Conservation (phyloP, 1,284 basidiomycete species). For the Flammula alnicola region DNA sequence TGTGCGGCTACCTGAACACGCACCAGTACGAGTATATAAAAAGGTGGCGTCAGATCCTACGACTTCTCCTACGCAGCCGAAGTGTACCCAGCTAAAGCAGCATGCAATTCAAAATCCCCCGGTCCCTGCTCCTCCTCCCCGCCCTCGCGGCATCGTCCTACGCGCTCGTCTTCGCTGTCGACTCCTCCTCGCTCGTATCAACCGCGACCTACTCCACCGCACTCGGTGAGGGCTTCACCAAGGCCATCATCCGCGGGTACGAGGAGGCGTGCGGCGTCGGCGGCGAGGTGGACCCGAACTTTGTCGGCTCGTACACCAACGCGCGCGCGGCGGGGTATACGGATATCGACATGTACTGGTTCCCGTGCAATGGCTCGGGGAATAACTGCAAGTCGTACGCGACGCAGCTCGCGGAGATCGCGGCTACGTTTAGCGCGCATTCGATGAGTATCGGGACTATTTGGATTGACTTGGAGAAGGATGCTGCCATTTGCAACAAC, state of each 20-base stretch:
- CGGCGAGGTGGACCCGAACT: constrained; percentile 31
- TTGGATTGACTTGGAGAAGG: constrained; percentile 31
- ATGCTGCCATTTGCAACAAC: constrained; percentile 28
- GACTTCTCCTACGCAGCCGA: too few species aligned
- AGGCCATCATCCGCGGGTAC: constrained; percentile 29
- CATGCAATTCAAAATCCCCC: constrained; percentile 4
- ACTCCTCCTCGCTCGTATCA: constrained; percentile 27
- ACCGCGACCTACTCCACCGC: constrained; percentile 26
- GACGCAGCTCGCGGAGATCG: constrained; percentile 26
- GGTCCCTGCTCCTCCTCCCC: constrained; percentile 18
- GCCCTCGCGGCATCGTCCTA: constrained; percentile 18
- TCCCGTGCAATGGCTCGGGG: constrained; percentile 28
- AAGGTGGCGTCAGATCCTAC: too few species aligned
- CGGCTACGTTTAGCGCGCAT: constrained; percentile 24
- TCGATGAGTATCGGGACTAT: constrained; percentile 29
- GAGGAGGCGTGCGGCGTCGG: constrained; percentile 28
- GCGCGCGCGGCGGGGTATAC: constrained; percentile 27
- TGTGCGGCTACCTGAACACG: too few species aligned
- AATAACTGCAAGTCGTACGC: constrained; percentile 29
- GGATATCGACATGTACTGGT: constrained; percentile 32
- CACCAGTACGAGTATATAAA: too few species aligned
- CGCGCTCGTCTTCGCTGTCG: constrained; percentile 25
- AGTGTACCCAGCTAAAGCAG: too few species aligned
- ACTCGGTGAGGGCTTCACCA: constrained; percentile 29
- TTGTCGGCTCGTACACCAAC: constrained; percentile 29